These are phyloP conservation scores for Beauveria scarabaeidicola DNA, from an alignment of 2,329 filamentous ascomycete species.

Conservation along the genomic window DNA sequence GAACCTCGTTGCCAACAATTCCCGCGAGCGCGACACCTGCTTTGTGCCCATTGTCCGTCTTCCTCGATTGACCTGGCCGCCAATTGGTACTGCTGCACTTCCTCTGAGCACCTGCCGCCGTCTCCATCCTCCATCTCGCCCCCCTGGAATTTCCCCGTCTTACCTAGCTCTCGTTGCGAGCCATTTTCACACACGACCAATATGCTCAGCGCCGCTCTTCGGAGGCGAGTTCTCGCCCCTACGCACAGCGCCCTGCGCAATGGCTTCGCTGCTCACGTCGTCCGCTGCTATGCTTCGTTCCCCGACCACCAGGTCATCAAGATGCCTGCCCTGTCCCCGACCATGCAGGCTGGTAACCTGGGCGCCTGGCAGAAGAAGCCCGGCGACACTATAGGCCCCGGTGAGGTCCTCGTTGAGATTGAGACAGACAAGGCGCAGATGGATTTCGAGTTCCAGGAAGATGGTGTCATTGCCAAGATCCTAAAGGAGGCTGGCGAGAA, in stretches of 20 bases:
- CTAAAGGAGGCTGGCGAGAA: slow-evolving; percentile 89
- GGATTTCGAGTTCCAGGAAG: slow-evolving; percentile 99
- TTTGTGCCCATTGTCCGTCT: slow-evolving; percentile 3
- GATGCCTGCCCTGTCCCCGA: slow-evolving; percentile 97
- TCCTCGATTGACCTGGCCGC: background rate
- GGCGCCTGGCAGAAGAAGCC: slow-evolving; percentile 96
- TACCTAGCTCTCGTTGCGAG: slow-evolving; percentile 5
- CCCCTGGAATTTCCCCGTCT: background rate
- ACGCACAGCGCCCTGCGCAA: slow-evolving; percentile 42
- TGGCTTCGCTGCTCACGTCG: slow-evolving; percentile 44
- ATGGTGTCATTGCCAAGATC: slow-evolving; percentile 90
- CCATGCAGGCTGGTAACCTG: slow-evolving; percentile 95
- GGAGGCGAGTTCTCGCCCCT: slow-evolving; percentile 50
- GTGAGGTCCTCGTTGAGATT: slow-evolving; percentile 94
- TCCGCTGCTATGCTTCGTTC: slow-evolving; percentile 70
- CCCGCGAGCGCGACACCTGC: slow-evolving; percentile 9
- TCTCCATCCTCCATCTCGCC: background rate
- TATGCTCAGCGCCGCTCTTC: slow-evolving; percentile 58
- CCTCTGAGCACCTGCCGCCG: background rate
- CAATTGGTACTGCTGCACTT: slow-evolving; percentile 8
- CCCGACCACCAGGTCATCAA: slow-evolving; percentile 90
- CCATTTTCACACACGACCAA: slow-evolving; percentile 12
- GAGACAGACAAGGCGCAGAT: slow-evolving; percentile 99
- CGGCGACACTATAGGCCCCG: slow-evolving; percentile 77
- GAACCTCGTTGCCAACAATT: slow-evolving; percentile 11